Evolutionary conservation across 139 green algal species (phyloP).

Genomic region (Chlamydomonas applanata): DNA sequence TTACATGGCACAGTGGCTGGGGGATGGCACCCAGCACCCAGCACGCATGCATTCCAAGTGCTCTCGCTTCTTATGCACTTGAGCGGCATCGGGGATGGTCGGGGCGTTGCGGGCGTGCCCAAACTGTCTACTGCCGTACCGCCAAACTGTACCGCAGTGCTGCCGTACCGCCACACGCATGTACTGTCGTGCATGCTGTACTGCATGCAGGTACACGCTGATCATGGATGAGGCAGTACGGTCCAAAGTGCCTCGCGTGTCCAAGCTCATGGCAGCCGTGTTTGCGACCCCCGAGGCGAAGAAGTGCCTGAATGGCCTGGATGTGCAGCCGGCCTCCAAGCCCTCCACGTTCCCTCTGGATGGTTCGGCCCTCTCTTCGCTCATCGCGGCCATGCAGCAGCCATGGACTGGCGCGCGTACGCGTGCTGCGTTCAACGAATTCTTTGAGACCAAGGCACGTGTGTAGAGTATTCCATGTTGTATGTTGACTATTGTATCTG

Average conservation of each 20-base stretch:
- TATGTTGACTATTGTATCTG: too few species aligned
- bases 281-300: slow-evolving; percentile 17
- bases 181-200: neutral
- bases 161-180: too few species aligned
- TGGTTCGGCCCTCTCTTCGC: neutral
- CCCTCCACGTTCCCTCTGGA: neutral
- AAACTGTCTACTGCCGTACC: too few species aligned
- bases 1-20: too few species aligned
- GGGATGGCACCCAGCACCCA: too few species aligned
- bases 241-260: neutral
- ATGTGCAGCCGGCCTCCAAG: neutral
- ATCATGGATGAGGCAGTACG: slow-evolving; percentile 23
- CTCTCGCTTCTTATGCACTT: too few species aligned
- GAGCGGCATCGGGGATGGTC: too few species aligned
- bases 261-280: slow-evolving; percentile 16
- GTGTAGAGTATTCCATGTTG: neutral
- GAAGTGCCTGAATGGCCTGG: neutral
- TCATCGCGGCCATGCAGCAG: slow-evolving; percentile 5
- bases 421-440: slow-evolving; percentile 56
- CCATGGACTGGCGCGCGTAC: slow-evolving; percentile 44
- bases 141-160: too few species aligned
- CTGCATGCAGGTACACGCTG: slow-evolving; percentile 10
- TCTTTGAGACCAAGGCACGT: slow-evolving; percentile 52
- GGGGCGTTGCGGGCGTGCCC: too few species aligned
- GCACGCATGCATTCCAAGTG: too few species aligned